Conservation (phyloP, 2,329 filamentous ascomycete species). For the Akanthomyces uredinophilus region DNA sequence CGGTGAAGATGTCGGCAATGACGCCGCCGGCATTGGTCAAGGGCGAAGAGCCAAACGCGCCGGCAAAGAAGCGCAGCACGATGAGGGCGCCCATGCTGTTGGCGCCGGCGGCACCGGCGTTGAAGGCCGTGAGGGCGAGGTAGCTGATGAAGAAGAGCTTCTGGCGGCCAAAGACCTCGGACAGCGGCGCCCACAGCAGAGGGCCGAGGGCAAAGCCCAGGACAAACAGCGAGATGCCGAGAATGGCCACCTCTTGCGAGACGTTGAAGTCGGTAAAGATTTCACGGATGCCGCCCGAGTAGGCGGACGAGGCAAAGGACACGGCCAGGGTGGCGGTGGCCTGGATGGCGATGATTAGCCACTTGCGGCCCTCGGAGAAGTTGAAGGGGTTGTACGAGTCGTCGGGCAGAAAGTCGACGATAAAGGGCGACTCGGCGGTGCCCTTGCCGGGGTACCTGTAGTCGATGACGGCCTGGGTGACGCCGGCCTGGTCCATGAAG, state of each 20-base stretch:
- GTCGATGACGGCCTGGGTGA: constrained; percentile 52
- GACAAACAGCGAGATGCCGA: constrained; percentile 61
- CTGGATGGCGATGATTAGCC: constrained; percentile 58
- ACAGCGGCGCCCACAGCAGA: constrained; percentile 60
- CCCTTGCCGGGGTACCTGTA: constrained; percentile 56
- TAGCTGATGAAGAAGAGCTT: constrained; percentile 56
- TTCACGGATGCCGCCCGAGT: constrained; percentile 51
- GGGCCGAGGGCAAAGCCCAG: constrained; percentile 58
- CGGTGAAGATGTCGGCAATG: constrained; percentile 58
- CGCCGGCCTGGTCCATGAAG: constrained; percentile 52
- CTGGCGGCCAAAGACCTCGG: constrained; percentile 59
- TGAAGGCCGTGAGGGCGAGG: constrained; percentile 54
- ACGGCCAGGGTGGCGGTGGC: constrained; percentile 64
- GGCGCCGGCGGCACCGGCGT: constrained; percentile 52
- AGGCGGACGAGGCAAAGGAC: constrained; percentile 65
- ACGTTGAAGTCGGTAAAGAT: constrained; percentile 52
- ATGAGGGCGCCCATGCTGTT: constrained; percentile 56
- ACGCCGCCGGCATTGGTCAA: constrained; percentile 59
- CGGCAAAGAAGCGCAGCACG: constrained; percentile 64
- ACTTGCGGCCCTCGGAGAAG: constrained; percentile 55
- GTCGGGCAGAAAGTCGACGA: constrained; percentile 61
- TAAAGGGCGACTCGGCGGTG: constrained; percentile 61
- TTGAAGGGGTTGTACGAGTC: constrained; percentile 64
- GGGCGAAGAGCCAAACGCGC: constrained; percentile 57
- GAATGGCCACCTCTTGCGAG: constrained; percentile 46